Percentiles rank a stretch among this genome's conserved stretches.
Conservation (phyloP, 164 flowering plant genomes). For the Stephania japonica region DNA sequence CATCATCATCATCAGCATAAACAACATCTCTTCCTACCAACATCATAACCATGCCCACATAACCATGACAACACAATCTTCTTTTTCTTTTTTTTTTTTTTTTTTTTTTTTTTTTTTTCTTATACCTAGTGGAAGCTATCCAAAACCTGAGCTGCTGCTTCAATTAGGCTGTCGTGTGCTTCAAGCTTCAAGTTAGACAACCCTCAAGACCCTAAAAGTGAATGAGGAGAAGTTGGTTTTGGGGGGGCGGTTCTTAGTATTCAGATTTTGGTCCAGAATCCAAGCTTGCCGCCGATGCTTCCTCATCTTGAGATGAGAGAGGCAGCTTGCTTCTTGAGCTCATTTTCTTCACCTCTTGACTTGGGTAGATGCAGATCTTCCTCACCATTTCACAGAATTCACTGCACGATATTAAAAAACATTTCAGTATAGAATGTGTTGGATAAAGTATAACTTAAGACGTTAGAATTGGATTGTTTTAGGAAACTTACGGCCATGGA, state of each 20-base stretch:
- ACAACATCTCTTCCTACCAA: background rate
- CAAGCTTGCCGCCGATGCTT: constrained; percentile 32
- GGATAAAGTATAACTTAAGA: background rate
- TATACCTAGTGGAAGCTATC: background rate
- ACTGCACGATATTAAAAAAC: constrained; percentile 54
- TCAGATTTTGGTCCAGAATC: constrained; percentile 41
- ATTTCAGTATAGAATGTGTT: background rate
- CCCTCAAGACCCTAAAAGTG: background rate
- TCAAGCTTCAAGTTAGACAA: background rate
- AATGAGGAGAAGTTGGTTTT: background rate
- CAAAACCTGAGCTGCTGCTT: background rate
- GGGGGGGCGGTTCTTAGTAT: constrained; percentile 15
- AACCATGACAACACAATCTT: background rate
- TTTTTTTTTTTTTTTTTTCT: background rate
- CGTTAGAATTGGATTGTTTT: background rate
- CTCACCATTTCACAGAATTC: constrained; percentile 84
- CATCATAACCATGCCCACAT: background rate
- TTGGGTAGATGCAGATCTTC: constrained; percentile 71
- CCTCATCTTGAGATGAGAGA: constrained; percentile 30
- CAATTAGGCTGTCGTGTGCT: background rate
- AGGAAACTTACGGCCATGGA: constrained; percentile 59
- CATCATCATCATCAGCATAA: too few species aligned
- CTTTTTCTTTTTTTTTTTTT: background rate
- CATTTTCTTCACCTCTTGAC: constrained; percentile 78
- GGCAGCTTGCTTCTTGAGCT: constrained; percentile 35